Conservation (phyloP, 306 rosid genomes). For the Betula pendula region DNA sequence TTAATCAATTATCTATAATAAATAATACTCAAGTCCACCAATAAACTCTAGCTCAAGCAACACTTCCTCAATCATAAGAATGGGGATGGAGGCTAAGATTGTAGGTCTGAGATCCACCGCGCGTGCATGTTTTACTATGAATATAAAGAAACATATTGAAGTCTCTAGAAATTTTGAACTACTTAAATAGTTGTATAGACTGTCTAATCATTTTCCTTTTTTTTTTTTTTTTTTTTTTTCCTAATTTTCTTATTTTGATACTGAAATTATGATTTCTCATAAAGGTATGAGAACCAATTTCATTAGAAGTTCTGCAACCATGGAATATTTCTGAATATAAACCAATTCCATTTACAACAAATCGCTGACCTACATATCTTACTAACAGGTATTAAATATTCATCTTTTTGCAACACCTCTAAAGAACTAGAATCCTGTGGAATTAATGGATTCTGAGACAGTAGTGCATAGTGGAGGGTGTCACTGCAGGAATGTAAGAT, state of each 20-base stretch:
- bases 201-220: too few relatives aligned
- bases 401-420: neutral
- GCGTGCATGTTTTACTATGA: too few relatives aligned
- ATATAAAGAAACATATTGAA: neutral
- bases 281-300: neutral
- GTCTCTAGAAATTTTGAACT: too few relatives aligned
- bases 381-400: neutral
- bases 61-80: too few relatives aligned
- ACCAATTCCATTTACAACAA: too few relatives aligned
- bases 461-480: constrained; percentile 80
- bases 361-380: neutral
- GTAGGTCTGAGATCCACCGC: too few relatives aligned
- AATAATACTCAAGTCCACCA: neutral
- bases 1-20: too few relatives aligned
- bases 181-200: too few relatives aligned
- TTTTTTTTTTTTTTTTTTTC: too few relatives aligned
- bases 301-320: neutral
- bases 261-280: neutral
- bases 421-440: constrained; percentile 19
- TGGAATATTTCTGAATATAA: neutral
- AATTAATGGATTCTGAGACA: constrained; percentile 61
- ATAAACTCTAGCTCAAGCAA: too few relatives aligned
- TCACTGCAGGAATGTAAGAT: constrained; percentile 78
- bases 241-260: neutral
- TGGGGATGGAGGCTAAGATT: too few relatives aligned